Evolutionary conservation across 495 filamentous ascomycete species (phyloP).

Genomic region (Penicillium salamii): DNA sequence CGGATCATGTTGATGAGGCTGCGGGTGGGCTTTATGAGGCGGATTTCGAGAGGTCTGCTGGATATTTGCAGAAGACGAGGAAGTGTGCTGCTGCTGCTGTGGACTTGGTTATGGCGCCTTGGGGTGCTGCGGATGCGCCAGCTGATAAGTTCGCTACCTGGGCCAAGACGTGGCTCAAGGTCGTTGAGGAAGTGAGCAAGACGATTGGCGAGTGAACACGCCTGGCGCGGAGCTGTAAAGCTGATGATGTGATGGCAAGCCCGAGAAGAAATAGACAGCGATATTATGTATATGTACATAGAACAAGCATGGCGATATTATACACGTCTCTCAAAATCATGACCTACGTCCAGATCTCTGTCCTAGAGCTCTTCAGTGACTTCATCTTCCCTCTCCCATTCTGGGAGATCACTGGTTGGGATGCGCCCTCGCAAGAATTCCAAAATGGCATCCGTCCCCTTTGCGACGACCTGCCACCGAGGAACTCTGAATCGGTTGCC

Average conservation of each 20-base stretch:
- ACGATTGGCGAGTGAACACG: conserved; percentile 13
- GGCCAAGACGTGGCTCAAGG: conserved; percentile 49
- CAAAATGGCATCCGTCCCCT: conserved; percentile 83
- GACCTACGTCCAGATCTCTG: conserved; percentile 1
- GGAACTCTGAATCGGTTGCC: conserved; percentile 86
- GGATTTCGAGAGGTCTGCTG: conserved; percentile 25
- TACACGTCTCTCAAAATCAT: conserved; percentile 1
- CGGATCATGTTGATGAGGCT: conserved; percentile 45
- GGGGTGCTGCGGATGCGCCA: conserved; percentile 17
- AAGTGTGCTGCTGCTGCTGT: conserved; percentile 30
- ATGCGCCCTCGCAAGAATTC: conserved; percentile 80
- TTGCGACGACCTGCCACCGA: conserved; percentile 78
- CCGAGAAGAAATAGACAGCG: conserved; percentile 10
- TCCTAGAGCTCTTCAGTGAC: conserved; percentile 10
- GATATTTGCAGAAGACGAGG: conserved; percentile 27
- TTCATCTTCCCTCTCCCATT: conserved; percentile 34
- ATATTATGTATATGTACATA: conserved; percentile 16
- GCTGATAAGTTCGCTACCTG: conserved; percentile 47
- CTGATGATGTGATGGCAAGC: conserved; percentile 1
- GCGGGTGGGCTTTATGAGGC: conserved; percentile 49
- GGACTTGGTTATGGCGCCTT: conserved; percentile 23
- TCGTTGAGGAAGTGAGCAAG: conserved; percentile 42
- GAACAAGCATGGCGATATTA: conserved; percentile 13
- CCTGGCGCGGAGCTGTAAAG: background rate
- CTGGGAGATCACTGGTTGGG: conserved; percentile 56